These are phyloP conservation scores for Cercospora sp. DNA, from an alignment of 2,329 filamentous ascomycete genomes.

Conservation along the genomic window DNA sequence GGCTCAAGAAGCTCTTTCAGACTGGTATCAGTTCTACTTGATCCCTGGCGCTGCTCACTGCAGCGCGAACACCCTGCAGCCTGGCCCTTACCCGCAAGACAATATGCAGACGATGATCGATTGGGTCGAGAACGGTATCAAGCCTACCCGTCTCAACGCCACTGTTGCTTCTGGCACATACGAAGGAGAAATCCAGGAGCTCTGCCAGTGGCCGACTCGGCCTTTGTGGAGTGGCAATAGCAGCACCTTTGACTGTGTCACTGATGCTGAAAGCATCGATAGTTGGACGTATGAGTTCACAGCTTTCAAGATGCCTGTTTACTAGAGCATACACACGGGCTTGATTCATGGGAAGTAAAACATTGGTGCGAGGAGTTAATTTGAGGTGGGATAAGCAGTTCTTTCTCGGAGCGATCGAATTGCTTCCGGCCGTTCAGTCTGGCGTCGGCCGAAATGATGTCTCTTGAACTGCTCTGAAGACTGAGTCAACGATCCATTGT, in stretches of 20 bases:
- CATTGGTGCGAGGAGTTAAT: no score
- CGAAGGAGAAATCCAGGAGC: conserved; percentile 41
- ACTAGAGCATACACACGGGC: background rate
- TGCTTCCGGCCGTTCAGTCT: no score
- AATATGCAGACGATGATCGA: conserved; percentile 53
- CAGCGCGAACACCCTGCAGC: conserved; percentile 44
- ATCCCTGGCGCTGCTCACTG: conserved; percentile 58
- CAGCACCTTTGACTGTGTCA: conserved; percentile 41
- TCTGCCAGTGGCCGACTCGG: conserved; percentile 49
- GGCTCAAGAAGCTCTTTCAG: conserved; percentile 45
- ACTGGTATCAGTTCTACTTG: conserved; percentile 58
- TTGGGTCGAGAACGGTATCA: conserved; percentile 55
- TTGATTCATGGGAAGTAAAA: no score
- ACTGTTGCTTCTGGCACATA: conserved; percentile 36
- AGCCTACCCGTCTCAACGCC: conserved; percentile 49
- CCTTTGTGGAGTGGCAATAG: conserved; percentile 46
- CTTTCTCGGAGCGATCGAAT: no score
- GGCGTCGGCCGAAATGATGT: no score
- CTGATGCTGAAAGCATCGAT: conserved; percentile 38
- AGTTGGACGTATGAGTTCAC: conserved; percentile 27
- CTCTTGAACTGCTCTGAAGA: no score
- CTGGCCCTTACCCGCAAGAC: conserved; percentile 48
- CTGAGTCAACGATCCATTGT: no score
- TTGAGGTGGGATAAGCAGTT: no score
- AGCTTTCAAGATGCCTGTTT: conserved; percentile 26